Percentiles rank a stretch among this genome's conserved stretches.
phyloP scores from a whole-genome alignment of 106 monocot genomes.

The Iris macrosiphon region DNA sequence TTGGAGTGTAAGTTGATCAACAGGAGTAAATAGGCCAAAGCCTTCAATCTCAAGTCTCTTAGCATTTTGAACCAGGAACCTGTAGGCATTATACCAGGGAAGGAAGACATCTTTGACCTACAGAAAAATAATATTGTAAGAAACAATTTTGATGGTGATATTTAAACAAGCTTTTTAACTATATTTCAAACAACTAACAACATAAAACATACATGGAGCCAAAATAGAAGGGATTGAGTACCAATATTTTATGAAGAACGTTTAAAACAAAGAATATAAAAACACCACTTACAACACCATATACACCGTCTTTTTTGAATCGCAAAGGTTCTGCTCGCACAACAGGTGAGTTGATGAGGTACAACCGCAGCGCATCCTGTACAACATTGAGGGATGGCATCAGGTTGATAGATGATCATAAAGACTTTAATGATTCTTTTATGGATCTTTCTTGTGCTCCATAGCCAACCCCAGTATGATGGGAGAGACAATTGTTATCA shows the following conservation, averaged over 20 bases:
- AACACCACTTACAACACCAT: constrained; percentile 71
- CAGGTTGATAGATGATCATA: not conserved
- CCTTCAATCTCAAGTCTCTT: constrained; percentile 89
- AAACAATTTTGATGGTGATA: not conserved
- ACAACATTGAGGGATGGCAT: not conserved
- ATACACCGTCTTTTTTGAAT: constrained; percentile 89
- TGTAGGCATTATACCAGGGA: constrained; percentile 99
- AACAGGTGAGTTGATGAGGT: constrained; percentile 95
- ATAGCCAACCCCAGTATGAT: too few species aligned
- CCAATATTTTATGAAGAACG: too few species aligned
- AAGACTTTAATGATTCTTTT: too few species aligned
- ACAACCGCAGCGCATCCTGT: constrained; percentile 93
- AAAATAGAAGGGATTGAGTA: too few species aligned
- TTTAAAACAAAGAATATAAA: not conserved
- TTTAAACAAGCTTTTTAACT: not conserved
- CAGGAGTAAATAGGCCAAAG: constrained; percentile 54
- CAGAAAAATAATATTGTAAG: constrained; percentile 11
- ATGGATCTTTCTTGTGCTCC: too few species aligned
- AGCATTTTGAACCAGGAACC: constrained; percentile 96
- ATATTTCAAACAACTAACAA: not conserved
- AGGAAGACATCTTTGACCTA: constrained; percentile 99
- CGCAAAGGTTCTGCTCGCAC: constrained; percentile 87
- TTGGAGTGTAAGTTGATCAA: constrained; percentile 40
- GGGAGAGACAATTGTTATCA: too few species aligned
- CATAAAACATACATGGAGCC: not conserved